Conservation (phyloP, 345 rosid genomes). For the Aegle marmelos region DNA sequence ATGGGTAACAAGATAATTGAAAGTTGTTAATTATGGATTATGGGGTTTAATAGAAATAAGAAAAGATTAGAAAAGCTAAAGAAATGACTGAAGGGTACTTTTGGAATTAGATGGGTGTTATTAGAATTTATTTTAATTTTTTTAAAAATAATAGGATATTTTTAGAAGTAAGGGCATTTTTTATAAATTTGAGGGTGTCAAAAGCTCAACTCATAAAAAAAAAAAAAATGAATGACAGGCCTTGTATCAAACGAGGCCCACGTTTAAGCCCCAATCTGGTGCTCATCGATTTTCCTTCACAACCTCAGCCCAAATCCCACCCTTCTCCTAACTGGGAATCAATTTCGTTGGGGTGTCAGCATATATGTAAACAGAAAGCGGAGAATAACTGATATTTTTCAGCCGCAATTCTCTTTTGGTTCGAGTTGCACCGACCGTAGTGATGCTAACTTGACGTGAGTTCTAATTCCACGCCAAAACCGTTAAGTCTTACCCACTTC, state of each 20-base stretch:
- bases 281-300: background rate
- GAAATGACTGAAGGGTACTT: too few species aligned
- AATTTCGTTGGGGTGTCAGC: background rate
- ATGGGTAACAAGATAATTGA: too few species aligned
- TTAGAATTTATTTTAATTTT: too few species aligned
- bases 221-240: background rate
- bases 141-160: too few species aligned
- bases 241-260: background rate
- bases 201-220: too few species aligned
- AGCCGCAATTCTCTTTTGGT: background rate
- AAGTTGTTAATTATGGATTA: too few species aligned
- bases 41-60: too few species aligned
- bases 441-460: background rate
- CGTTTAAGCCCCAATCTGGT: accelerated
- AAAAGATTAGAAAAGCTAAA: too few species aligned
- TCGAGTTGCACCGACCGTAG: background rate
- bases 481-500: background rate
- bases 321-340: background rate
- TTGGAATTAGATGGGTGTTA: too few species aligned
- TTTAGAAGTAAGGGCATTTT: too few species aligned
- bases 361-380: background rate
- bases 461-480: background rate
- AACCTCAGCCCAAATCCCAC: background rate
- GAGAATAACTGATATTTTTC: background rate
- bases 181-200: too few species aligned